A percentile compares a stretch with the other conserved stretches of the same genome.
phyloP scores from a whole-genome alignment of 352 stramenopile genomes.

The Thalassiosira delicatula region DNA sequence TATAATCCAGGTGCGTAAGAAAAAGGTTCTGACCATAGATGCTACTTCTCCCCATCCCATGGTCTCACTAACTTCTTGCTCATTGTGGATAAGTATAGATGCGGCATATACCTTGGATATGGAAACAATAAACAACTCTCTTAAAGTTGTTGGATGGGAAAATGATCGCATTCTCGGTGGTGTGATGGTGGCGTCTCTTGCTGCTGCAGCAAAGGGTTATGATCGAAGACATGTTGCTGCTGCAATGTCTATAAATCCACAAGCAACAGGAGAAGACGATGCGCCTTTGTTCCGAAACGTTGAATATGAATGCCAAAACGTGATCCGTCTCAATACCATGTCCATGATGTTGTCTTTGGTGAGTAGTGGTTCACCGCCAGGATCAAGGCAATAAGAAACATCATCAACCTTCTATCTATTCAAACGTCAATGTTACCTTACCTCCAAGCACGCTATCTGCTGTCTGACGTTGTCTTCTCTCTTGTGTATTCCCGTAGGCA shows the following conservation, averaged over 20 bases:
- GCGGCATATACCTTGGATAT: slow-evolving; percentile 64
- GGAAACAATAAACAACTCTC: slow-evolving; percentile 59
- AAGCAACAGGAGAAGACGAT: slow-evolving; percentile 45
- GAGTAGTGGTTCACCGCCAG: neutral
- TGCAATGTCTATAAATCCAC: slow-evolving; percentile 54
- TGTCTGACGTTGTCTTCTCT: no score
- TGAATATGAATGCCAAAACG: slow-evolving; percentile 57
- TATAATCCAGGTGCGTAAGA: no score
- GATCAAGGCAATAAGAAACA: no score
- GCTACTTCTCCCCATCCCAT: no score
- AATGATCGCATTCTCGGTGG: slow-evolving; percentile 55
- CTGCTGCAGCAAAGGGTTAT: slow-evolving; percentile 40
- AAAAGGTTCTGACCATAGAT: no score
- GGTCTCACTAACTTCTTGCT: no score
- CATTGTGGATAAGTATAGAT: no score
- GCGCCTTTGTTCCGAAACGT: slow-evolving; percentile 27
- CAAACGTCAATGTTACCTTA: neutral
- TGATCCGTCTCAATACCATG: slow-evolving; percentile 50
- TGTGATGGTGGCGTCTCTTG: slow-evolving; percentile 72
- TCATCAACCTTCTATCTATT: neutral
- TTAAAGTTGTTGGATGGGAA: slow-evolving; percentile 55
- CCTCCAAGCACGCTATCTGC: slow-evolving; percentile 8
- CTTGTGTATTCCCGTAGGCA: slow-evolving; percentile 59
- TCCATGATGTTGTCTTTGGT: slow-evolving; percentile 55
- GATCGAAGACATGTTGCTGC: slow-evolving; percentile 30